Evolutionary conservation across 441 rosid species (phyloP).

Genomic region (Populus tomentosa): DNA sequence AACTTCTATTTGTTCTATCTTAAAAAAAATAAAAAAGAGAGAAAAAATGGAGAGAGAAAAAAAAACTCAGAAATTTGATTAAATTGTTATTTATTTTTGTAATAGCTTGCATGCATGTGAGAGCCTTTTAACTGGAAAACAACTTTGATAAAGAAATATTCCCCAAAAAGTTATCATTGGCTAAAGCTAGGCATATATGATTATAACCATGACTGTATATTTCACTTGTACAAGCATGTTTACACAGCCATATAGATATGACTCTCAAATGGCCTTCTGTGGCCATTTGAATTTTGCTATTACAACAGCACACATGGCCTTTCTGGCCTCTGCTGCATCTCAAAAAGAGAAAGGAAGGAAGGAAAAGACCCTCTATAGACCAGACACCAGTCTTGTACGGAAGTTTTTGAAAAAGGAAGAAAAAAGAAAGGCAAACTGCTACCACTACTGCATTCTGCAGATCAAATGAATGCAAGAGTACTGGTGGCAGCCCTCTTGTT

Average conservation of each 20-base stretch:
- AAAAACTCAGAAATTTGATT: no score
- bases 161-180: background rate
- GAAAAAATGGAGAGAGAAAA: no score
- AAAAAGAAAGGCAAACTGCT: no score
- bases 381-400: background rate
- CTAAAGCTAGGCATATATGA: background rate
- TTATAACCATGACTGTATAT: background rate
- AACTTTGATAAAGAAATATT: background rate
- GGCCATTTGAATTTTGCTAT: slow-evolving; percentile 1
- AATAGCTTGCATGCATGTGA: no score
- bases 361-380: background rate
- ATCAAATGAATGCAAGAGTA: slow-evolving; percentile 38
- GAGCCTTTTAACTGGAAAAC: background rate
- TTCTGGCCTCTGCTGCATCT: background rate
- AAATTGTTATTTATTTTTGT: no score
- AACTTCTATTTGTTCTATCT: no score
- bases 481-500: slow-evolving; percentile 17
- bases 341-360: background rate
- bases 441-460: background rate
- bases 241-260: slow-evolving; percentile 1
- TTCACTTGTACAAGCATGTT: background rate
- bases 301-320: background rate
- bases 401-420: background rate
- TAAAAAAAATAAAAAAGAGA: no score
- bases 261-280: slow-evolving; percentile 4